These are phyloP conservation scores for Cicer judaicum DNA, from an alignment of 306 rosid species.

Conservation along the genomic window DNA sequence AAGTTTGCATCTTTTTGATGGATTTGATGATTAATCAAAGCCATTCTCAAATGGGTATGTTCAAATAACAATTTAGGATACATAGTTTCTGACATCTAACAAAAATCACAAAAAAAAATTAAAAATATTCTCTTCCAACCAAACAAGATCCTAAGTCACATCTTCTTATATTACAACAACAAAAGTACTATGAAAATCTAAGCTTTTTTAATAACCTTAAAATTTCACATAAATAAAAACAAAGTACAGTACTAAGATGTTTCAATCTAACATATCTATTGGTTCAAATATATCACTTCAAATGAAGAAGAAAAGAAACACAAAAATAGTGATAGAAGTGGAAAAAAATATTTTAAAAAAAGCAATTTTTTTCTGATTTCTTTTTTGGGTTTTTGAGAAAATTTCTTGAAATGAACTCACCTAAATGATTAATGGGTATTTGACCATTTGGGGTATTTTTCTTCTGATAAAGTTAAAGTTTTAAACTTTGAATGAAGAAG, in stretches of 20 bases:
- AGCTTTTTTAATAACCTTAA: constrained; percentile 32
- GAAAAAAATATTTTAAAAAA: not conserved
- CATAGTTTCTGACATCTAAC: constrained; percentile 54
- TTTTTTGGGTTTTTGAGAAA: not conserved
- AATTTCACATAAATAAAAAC: constrained; percentile 43
- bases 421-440: constrained; percentile 49
- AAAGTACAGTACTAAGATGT: constrained; percentile 33
- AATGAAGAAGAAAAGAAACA: not conserved
- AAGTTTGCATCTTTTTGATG: constrained; percentile 74
- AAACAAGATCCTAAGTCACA: constrained; percentile 52
- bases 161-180: constrained; percentile 34
- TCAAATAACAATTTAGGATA: constrained; percentile 55
- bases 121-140: constrained; percentile 40
- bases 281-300: constrained; percentile 35
- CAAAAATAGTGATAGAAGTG: constrained; percentile 16
- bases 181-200: constrained; percentile 34
- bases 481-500: not conserved
- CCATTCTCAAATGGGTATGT: constrained; percentile 79
- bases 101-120: constrained; percentile 46
- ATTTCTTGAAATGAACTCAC: constrained; percentile 51
- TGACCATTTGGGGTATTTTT: constrained; percentile 39
- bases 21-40: constrained; percentile 67
- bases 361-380: not conserved
- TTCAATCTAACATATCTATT: constrained; percentile 12
- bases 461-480: not conserved